Evolutionary conservation across 108 stramenopile species (phyloP), one percentile per base, ranked within the genome.

Genomic region (Chaetoceros tenuissimus): DNA sequence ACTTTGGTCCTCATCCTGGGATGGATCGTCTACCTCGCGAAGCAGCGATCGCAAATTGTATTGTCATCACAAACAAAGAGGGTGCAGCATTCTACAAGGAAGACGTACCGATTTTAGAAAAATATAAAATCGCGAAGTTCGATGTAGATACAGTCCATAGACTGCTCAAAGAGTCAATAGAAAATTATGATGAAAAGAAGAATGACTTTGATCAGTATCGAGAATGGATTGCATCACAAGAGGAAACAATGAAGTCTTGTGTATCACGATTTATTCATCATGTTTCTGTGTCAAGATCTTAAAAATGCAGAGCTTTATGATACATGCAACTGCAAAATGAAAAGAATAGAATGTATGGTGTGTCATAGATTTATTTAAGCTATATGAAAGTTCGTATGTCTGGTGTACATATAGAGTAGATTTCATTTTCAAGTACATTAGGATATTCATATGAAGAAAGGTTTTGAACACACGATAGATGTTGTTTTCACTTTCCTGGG

Each of bases 1-100:
- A 78, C 55, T 78, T 74, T 62, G 77, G 77, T 0, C 73, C 69
- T 31, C 77, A 78, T 62, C 77, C 77, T 19, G 77, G 77, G 5
- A 78, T 78, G 77, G 77, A 78, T 54, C 53, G 77, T 20, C 62
- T 78, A 7, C 77, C 77, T 19, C 69, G 77, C 20, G 77, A 78
- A 50, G 77, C 77, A 31, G 59, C 70, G 22, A 62, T 78, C 2
- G 66, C 74, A 1, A 73, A 70, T 17, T 78, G 77, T 40, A 30
- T 75, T 20, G 77, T 78, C 7, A 49, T 78, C 0, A 78, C 73
- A 20, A 78, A 78, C 49, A 31, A 47, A 51, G 63, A 78, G 46
- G 77, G 77, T 17, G 73, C 77, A 19, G 77, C 77, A 10, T 59
- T 60, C 31, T 68, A 53, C 24, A 57, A 74, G 21, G n/a, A 63